phyloP scores from a whole-genome alignment of 2,329 filamentous ascomycete species.

The Nigrospora oryzae region DNA sequence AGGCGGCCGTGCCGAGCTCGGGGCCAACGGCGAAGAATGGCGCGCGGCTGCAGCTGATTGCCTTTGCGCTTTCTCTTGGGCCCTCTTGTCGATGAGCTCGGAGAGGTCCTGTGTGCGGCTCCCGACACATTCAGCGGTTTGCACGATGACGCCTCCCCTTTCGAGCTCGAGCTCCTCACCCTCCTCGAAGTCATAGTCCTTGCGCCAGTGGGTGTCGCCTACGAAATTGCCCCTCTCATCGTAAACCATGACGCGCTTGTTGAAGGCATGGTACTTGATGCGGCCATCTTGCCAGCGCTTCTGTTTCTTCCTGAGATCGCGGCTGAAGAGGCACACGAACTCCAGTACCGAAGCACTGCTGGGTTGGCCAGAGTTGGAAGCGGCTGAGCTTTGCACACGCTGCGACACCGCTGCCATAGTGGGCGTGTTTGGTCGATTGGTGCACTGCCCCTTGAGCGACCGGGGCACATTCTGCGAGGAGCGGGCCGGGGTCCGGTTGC shows the following conservation, averaged over 20 bases:
- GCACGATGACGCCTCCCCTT: slow-evolving; percentile 64
- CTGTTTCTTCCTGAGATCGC: slow-evolving; percentile 76
- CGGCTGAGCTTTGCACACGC: slow-evolving; percentile 5
- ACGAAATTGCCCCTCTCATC: slow-evolving; percentile 73
- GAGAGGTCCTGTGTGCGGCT: slow-evolving; percentile 70
- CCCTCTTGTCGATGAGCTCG: slow-evolving; percentile 62
- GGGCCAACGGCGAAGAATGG: slow-evolving; percentile 10
- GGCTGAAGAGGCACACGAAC: slow-evolving; percentile 78
- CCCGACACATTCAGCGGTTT: slow-evolving; percentile 71
- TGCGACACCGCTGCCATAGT: slow-evolving; percentile 11
- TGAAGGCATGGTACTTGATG: slow-evolving; percentile 83
- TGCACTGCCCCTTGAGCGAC: too few species aligned
- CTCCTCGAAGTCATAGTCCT: slow-evolving; percentile 59
- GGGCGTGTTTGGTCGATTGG: neutral
- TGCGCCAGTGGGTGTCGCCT: slow-evolving; percentile 76
- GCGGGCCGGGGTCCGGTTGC: too few species aligned
- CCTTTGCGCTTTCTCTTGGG: slow-evolving; percentile 44
- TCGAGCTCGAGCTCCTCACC: slow-evolving; percentile 79
- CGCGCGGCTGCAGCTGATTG: slow-evolving; percentile 35
- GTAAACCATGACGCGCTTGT: slow-evolving; percentile 84
- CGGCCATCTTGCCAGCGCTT: slow-evolving; percentile 93
- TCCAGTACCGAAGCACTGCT: slow-evolving; percentile 61
- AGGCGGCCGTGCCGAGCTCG: slow-evolving; percentile 5
- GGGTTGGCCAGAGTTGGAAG: slow-evolving; percentile 1
- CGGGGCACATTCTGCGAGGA: too few species aligned